These are phyloP conservation scores for Lepidium campestre DNA, from an alignment of 441 rosid species.

Conservation along the genomic window DNA sequence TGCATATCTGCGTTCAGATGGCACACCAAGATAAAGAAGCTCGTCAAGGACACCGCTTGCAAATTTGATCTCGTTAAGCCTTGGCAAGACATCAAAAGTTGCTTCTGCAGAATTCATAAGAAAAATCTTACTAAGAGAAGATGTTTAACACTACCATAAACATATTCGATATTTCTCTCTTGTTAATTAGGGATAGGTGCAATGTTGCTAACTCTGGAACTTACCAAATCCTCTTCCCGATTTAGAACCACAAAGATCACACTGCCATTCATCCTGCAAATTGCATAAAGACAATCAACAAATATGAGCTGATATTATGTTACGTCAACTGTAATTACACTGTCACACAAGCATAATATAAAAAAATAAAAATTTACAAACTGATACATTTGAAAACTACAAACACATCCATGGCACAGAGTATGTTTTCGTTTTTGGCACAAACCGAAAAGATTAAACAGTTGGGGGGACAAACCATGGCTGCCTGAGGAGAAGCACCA, in stretches of 20 bases:
- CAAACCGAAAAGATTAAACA: background rate
- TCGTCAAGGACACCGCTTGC: slow-evolving; percentile 97
- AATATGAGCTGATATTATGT: background rate
- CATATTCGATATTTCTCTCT: background rate
- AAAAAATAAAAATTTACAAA: background rate
- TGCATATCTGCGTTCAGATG: slow-evolving; percentile 69
- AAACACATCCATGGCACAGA: background rate
- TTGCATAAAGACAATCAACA: background rate
- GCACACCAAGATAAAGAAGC: slow-evolving; percentile 86
- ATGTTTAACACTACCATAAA: background rate
- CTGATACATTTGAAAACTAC: background rate
- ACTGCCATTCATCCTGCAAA: slow-evolving; percentile 95
- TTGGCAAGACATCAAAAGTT: slow-evolving; percentile 91
- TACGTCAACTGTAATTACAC: background rate
- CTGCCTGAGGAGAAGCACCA: slow-evolving; percentile 92
- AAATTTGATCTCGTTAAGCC: slow-evolving; percentile 94
- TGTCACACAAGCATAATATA: background rate
- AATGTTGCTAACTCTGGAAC: slow-evolving; percentile 16
- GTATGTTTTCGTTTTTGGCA: background rate
- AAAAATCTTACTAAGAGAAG: background rate
- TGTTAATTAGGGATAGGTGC: background rate
- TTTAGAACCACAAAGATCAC: slow-evolving; percentile 85
- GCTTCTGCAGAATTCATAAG: slow-evolving; percentile 61
- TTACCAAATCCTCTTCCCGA: slow-evolving; percentile 99
- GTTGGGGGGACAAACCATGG: slow-evolving; percentile 59